These are phyloP conservation scores for Silybum marianum DNA, from an alignment of 129 eudicot genomes.

Conservation along the genomic window DNA sequence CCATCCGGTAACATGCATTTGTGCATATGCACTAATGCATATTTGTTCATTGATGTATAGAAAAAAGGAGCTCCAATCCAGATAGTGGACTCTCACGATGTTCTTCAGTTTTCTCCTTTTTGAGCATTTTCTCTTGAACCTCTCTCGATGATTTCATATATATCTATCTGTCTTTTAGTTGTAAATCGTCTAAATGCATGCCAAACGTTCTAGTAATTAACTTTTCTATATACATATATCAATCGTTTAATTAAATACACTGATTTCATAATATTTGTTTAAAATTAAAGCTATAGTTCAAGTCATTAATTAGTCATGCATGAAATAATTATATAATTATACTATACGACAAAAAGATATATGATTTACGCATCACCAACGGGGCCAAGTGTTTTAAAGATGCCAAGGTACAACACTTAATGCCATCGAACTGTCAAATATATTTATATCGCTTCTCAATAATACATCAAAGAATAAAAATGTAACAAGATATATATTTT, in stretches of 20 bases:
- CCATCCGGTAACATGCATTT: too few species aligned
- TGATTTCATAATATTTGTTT: too few species aligned
- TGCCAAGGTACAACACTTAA: conserved; percentile 19
- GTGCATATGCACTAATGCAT: too few species aligned
- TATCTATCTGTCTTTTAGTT: neutral
- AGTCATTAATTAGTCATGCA: conserved; percentile 17
- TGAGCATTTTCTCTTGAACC: too few species aligned
- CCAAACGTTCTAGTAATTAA: neutral
- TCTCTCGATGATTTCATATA: too few species aligned
- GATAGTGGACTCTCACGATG: too few species aligned
- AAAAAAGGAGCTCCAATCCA: too few species aligned
- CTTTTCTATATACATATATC: too few species aligned
- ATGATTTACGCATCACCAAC: neutral
- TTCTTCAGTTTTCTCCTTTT: too few species aligned
- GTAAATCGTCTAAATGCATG: neutral
- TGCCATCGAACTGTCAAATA: conserved; percentile 3
- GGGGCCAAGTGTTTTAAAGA: conserved; percentile 22
- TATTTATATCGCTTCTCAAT: conserved; percentile 11
- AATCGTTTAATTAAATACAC: too few species aligned
- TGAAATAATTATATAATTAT: conserved; percentile 7
- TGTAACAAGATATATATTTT: neutral
- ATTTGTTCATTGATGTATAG: too few species aligned
- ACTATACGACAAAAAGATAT: neutral
- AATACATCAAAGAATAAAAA: conserved; percentile 5
- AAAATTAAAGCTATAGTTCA: neutral